Conservation (phyloP, 2,329 filamentous ascomycete species). For the Ilyonectria destructans region DNA sequence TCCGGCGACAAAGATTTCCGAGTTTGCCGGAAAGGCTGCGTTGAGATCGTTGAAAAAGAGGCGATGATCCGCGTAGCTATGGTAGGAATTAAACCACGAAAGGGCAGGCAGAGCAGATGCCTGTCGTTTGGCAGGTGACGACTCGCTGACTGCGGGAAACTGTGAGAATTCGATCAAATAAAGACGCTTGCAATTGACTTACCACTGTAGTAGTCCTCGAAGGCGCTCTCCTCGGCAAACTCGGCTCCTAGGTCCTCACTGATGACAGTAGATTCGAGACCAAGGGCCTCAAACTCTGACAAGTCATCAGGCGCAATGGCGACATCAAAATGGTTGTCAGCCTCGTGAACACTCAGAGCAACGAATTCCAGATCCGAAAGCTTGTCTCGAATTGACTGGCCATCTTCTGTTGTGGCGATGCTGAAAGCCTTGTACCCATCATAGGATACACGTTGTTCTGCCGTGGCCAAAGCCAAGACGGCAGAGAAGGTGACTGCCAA, state of each 20-base stretch:
- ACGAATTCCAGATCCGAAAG: slow-evolving; percentile 42
- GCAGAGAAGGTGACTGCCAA: background rate
- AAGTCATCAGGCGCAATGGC: slow-evolving; percentile 46
- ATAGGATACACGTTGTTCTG: slow-evolving; percentile 39
- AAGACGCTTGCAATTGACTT: background rate
- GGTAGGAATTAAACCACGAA: slow-evolving; percentile 69
- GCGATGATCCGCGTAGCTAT: slow-evolving; percentile 66
- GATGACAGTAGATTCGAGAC: slow-evolving; percentile 39
- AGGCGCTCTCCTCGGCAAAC: slow-evolving; percentile 39
- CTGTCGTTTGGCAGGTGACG: slow-evolving; percentile 1
- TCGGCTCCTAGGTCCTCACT: slow-evolving; percentile 47
- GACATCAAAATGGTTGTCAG: slow-evolving; percentile 43
- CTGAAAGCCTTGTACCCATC: slow-evolving; percentile 45
- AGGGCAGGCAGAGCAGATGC: slow-evolving; percentile 28
- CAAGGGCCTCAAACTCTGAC: slow-evolving; percentile 41
- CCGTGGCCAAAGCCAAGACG: slow-evolving; percentile 6
- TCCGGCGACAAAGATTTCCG: slow-evolving; percentile 66
- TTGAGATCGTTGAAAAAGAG: slow-evolving; percentile 64
- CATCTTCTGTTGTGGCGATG: slow-evolving; percentile 39
- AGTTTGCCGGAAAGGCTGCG: slow-evolving; percentile 59
- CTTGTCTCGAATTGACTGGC: slow-evolving; percentile 39
- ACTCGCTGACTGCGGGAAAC: background rate
- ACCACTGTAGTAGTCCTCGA: slow-evolving; percentile 37
- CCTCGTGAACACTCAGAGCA: slow-evolving; percentile 40
- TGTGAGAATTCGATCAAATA: background rate